These are phyloP conservation scores for Candida caryicola DNA, from an alignment of 805 yeast species.

Conservation along the genomic window DNA sequence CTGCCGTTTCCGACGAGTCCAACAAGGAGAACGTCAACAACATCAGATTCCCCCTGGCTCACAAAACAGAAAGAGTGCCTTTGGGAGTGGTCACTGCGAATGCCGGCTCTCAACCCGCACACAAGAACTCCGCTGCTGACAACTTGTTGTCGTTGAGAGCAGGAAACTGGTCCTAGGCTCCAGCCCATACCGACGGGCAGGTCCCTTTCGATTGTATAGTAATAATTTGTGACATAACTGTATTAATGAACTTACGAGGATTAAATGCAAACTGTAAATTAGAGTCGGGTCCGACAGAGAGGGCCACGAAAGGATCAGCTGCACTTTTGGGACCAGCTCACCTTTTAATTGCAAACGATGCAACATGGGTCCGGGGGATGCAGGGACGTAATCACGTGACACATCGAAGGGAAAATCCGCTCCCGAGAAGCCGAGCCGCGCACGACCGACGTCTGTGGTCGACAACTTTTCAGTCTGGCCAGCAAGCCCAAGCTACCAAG, in stretches of 20 bases:
- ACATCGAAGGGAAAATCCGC: too few relatives aligned
- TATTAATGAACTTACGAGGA: neutral
- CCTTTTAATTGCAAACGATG: too few relatives aligned
- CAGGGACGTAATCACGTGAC: too few relatives aligned
- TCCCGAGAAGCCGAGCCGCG: too few relatives aligned
- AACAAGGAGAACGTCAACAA: slow-evolving; percentile 14
- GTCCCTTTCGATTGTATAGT: neutral
- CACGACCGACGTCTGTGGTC: too few relatives aligned
- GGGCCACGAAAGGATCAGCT: too few relatives aligned
- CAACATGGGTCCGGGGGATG: too few relatives aligned
- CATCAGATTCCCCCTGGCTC: slow-evolving; percentile 6
- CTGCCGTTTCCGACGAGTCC: slow-evolving; percentile 25
- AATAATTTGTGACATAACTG: neutral
- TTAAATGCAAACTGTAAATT: too few relatives aligned
- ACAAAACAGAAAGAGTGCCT: slow-evolving; percentile 23
- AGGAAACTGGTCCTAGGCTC: slow-evolving; percentile 27
- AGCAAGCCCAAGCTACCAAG: slow-evolving; percentile 1
- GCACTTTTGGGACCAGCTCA: too few relatives aligned
- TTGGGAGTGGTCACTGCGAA: slow-evolving; percentile 16
- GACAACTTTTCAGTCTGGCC: too few relatives aligned
- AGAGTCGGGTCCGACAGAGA: too few relatives aligned
- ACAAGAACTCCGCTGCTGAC: slow-evolving; percentile 23
- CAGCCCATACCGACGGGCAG: neutral
- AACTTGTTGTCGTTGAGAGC: slow-evolving; percentile 39
- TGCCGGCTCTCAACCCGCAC: slow-evolving; percentile 11